These are phyloP conservation scores for Solanum pimpinellifolium DNA, from an alignment of 257 asterid species.

Conservation along the genomic window DNA sequence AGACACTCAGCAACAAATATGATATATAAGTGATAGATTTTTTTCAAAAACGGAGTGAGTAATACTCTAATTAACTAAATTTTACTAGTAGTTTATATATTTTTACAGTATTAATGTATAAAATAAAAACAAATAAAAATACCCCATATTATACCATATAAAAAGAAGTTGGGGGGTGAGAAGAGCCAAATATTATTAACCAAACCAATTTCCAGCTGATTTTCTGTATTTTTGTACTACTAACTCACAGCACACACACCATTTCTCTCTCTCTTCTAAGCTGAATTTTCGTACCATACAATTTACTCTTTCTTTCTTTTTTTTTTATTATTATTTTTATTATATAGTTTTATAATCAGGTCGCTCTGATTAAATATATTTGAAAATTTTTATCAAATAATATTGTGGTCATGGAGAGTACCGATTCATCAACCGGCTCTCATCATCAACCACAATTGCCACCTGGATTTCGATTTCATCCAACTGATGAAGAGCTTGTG, in stretches of 20 bases:
- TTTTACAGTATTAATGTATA: background rate
- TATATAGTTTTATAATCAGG: background rate
- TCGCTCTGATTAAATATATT: background rate
- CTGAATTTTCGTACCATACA: background rate
- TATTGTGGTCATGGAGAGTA: conserved; percentile 15
- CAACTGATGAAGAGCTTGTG: conserved; percentile 43
- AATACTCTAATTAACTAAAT: background rate
- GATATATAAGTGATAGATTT: too few species aligned
- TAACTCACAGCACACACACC: background rate
- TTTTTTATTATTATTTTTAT: background rate
- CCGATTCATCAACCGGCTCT: conserved; percentile 27
- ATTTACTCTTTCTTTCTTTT: background rate
- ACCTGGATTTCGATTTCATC: conserved; percentile 51
- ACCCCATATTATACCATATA: conserved; percentile 18
- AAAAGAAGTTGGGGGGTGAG: background rate
- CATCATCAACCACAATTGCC: conserved; percentile 38
- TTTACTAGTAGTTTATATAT: background rate
- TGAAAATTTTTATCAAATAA: background rate
- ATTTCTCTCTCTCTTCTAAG: background rate
- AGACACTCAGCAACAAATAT: too few species aligned
- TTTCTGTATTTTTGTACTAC: background rate
- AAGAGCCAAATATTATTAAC: background rate
- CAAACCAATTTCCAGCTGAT: background rate
- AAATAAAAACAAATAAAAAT: background rate
- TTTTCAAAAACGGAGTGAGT: too few species aligned